Evolutionary conservation across 2,329 filamentous ascomycete genomes (phyloP), one percentile per base, ranked within the genome.

Genomic region (Aureobasidium zeae): DNA sequence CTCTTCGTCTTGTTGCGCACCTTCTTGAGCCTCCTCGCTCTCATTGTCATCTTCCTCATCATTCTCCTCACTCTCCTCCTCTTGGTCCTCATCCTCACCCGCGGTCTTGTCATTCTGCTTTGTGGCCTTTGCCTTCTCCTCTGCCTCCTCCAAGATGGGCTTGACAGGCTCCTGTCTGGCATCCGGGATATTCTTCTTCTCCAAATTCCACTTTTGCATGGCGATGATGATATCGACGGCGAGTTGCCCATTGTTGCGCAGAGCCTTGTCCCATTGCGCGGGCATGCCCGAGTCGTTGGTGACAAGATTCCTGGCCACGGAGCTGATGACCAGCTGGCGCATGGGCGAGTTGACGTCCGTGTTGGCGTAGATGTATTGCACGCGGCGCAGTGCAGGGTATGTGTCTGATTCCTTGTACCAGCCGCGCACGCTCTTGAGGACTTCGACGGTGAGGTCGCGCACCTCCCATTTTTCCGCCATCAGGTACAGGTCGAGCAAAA

Each of bases 381-480:
- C 72, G 21, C 72, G 57, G 19, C 72, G 60, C 33, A 75, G 60
- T 5, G 67, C 67, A 2, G 72, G 72, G 58, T 72, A 74, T 9
- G 64, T 66, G 45, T 72, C 66, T n/a, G 63, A 67, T 50, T 65
- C 64, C 54, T 71, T 67, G 62, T 74, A 74, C 60, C 62, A 74
- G 28, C 64, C 61, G 29, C 71, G 60, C 15, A 73, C 68, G 0
- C 64, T 61, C 42, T 71, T 67, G 38, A 74, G 63, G 11, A 72
- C 65, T 42, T 72, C 69, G 12, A 64, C 54, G 25, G 66, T 59
- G 12, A 75, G 59, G n/a, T 56, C 57, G 2, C 63, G 58, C 47
- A 73, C 72, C 49, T 67, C 59, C 60, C 72, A 69, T 49, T 72
- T 72, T 57, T 73, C 68, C 22, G 65, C 64, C 63, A 74, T 69